A percentile compares a stretch with the other conserved stretches of the same genome.
These are phyloP conservation scores for Cytidiella melzeri DNA, from an alignment of 768 basidiomycete species.

Conservation along the genomic window DNA sequence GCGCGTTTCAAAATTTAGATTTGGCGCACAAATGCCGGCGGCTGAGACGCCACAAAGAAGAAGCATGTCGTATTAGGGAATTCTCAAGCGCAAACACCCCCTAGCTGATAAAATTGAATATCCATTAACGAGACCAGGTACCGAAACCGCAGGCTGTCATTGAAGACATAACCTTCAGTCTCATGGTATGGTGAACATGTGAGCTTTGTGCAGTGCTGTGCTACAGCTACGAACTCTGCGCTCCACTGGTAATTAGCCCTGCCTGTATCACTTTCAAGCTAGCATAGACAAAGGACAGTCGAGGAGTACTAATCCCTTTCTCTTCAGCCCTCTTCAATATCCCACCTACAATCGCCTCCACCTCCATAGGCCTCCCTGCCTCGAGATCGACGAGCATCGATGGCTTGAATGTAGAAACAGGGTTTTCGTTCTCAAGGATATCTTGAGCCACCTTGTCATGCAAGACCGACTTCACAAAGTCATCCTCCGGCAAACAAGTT, in stretches of 20 bases:
- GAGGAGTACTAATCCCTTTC: conserved; percentile 12
- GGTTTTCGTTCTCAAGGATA: conserved; percentile 21
- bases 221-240: not conserved
- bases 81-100: too few relatives aligned
- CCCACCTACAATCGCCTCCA: conserved; percentile 31
- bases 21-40: not conserved
- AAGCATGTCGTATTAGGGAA: too few relatives aligned
- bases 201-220: too few relatives aligned
- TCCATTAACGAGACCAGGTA: too few relatives aligned
- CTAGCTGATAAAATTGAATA: too few relatives aligned
- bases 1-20: conserved; percentile 2
- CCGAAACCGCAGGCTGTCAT: too few relatives aligned
- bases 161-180: too few relatives aligned
- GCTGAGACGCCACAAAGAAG: not conserved
- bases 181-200: too few relatives aligned
- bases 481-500: conserved; percentile 12
- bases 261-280: conserved; percentile 18
- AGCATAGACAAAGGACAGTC: conserved; percentile 18
- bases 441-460: conserved; percentile 19
- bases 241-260: not conserved
- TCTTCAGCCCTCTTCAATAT: conserved; percentile 16
- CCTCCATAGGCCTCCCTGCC: conserved; percentile 30
- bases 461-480: conserved; percentile 10
- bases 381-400: conserved; percentile 34
- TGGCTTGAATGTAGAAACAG: conserved; percentile 26